Evolutionary conservation across 2,329 filamentous ascomycete species (phyloP).

Genomic region (Xylariaceae sp.): DNA sequence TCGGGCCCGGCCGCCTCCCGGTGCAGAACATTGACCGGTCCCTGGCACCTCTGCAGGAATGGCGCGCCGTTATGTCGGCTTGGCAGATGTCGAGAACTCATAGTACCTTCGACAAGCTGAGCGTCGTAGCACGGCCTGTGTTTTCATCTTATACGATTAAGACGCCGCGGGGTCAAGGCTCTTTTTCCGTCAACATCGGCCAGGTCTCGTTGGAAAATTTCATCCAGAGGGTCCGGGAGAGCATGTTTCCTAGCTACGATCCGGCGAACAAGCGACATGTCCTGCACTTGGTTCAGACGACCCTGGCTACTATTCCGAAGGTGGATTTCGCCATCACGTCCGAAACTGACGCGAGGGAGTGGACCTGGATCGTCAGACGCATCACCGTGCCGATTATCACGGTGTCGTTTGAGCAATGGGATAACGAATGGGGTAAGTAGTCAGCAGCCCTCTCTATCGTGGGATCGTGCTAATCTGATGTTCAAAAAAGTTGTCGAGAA

Average conservation of each 20-base stretch:
- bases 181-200: conserved; percentile 7
- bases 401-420: conserved; percentile 13
- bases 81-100: conserved; percentile 3
- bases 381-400: conserved; percentile 28
- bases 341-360: conserved; percentile 31
- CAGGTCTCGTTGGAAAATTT: conserved; percentile 1
- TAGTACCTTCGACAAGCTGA: neutral
- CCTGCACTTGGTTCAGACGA: conserved; percentile 21
- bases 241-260: conserved; percentile 12
- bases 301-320: neutral
- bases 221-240: conserved; percentile 1
- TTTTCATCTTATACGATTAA: conserved; percentile 21
- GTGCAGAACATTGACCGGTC: neutral
- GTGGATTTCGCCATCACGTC: conserved; percentile 24
- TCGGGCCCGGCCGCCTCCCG: conserved; percentile 6
- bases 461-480: conserved; percentile 12
- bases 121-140: conserved; percentile 25
- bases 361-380: conserved; percentile 32
- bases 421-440: conserved; percentile 33
- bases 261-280: conserved; percentile 3
- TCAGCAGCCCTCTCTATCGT: neutral
- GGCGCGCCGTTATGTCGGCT: conserved; percentile 3
- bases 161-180: neutral
- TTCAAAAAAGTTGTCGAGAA: conserved; percentile 6
- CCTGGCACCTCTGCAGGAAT: conserved; percentile 2